Conservation (phyloP, 805 yeast genomes). For the Saccharomycopsis amapae region DNA sequence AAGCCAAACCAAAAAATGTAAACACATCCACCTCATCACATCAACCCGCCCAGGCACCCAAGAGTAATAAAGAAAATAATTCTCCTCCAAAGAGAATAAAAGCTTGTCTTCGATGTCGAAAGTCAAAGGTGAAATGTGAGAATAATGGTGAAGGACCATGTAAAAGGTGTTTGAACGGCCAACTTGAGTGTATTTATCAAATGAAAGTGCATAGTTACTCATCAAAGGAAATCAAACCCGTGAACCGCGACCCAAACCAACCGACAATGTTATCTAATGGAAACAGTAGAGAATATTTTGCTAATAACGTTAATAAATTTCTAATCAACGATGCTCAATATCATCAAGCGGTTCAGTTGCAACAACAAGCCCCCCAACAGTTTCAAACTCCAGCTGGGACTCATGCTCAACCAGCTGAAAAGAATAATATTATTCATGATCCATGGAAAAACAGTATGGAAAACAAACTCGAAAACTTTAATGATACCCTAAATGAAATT, state of each 20-base stretch:
- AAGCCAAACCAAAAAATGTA: not conserved
- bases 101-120: conserved; percentile 59
- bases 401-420: too few relatives aligned
- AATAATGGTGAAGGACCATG: conserved; percentile 46
- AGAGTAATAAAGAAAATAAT: not conserved
- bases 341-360: not conserved
- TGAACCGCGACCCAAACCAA: too few relatives aligned
- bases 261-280: too few relatives aligned
- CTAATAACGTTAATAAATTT: too few relatives aligned
- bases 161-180: conserved; percentile 46
- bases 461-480: conserved; percentile 33
- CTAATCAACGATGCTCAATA: too few relatives aligned
- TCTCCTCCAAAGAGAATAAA: conserved; percentile 31
- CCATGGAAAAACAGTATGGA: conserved; percentile 35
- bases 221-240: conserved; percentile 15
- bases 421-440: not conserved
- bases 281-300: too few relatives aligned
- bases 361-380: too few relatives aligned
- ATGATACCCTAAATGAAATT: conserved; percentile 33
- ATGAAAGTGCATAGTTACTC: conserved; percentile 39
- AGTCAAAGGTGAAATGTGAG: conserved; percentile 55
- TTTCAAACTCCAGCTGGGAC: too few relatives aligned
- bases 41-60: not conserved
- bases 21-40: not conserved
- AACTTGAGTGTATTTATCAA: conserved; percentile 50